Conservation (phyloP, 108 stramenopile genomes). For the Cyclotella atomus region DNA sequence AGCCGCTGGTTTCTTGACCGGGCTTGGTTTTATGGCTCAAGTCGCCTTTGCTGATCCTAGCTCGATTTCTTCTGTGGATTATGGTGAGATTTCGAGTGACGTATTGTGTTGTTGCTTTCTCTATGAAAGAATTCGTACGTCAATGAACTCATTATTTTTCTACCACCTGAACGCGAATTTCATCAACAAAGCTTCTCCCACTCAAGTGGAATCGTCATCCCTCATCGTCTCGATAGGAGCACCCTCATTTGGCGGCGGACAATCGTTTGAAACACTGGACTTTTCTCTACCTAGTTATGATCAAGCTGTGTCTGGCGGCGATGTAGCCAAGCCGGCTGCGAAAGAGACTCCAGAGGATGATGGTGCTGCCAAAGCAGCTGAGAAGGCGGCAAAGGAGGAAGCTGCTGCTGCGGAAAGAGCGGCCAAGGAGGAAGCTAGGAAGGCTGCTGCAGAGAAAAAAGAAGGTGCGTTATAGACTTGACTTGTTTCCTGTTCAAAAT, state of each 20-base stretch:
- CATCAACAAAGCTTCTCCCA: background rate
- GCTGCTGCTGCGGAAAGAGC: conserved; percentile 44
- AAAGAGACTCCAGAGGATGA: conserved; percentile 43
- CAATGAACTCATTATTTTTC: no score
- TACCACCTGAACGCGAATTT: no score
- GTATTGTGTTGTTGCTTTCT: no score
- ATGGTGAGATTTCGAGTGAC: no score
- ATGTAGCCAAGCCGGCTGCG: conserved; percentile 17
- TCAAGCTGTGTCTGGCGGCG: conserved; percentile 20
- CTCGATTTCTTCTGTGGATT: conserved; percentile 12
- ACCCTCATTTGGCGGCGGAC: conserved; percentile 44
- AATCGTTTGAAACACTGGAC: conserved; percentile 67
- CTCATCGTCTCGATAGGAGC: conserved; percentile 44
- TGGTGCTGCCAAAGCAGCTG: conserved; percentile 52
- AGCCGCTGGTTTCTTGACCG: conserved; percentile 42
- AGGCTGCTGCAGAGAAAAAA: conserved; percentile 44
- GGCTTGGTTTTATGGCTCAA: conserved; percentile 42
- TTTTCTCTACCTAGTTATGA: conserved; percentile 81
- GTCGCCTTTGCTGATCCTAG: conserved; percentile 48
- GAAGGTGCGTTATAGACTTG: conserved; percentile 11
- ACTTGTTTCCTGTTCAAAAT: no score
- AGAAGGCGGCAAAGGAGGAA: conserved; percentile 31
- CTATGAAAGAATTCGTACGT: no score
- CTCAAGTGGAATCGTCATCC: conserved; percentile 12
- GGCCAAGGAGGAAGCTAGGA: conserved; percentile 53